Evolutionary conservation across 2,329 filamentous ascomycete species (phyloP).

Genomic region (Aschersonia sp.): DNA sequence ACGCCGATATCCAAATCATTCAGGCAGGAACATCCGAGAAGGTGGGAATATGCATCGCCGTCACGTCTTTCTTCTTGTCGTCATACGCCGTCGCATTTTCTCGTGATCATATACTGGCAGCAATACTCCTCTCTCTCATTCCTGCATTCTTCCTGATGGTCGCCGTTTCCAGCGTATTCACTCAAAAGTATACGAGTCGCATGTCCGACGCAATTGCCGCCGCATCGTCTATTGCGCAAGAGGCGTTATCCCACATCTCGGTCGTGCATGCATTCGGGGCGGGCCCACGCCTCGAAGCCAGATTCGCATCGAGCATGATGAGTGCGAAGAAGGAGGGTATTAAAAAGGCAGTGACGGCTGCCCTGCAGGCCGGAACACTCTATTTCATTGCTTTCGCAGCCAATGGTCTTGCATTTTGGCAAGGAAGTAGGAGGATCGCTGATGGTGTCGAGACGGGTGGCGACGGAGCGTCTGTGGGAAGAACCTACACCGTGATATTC

Average conservation of each 20-base stretch:
- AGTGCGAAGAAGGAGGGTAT: constrained; percentile 35
- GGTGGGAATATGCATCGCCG: constrained; percentile 49
- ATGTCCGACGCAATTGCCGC: constrained; percentile 39
- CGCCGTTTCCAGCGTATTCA: constrained; percentile 37
- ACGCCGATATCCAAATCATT: constrained; percentile 50
- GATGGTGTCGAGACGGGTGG: constrained; percentile 18
- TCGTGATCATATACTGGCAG: constrained; percentile 46
- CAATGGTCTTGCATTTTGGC: constrained; percentile 55
- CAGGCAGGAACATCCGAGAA: constrained; percentile 58
- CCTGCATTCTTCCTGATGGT: constrained; percentile 49
- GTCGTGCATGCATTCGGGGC: constrained; percentile 52
- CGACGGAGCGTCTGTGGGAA: constrained; percentile 25
- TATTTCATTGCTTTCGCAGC: constrained; percentile 56
- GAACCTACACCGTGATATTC: constrained; percentile 40
- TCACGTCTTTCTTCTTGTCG: constrained; percentile 50
- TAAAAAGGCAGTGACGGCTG: constrained; percentile 42
- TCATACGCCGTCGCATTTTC: constrained; percentile 55
- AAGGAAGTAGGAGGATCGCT: constrained; percentile 42
- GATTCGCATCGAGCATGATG: constrained; percentile 38
- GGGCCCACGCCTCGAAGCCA: constrained; percentile 40
- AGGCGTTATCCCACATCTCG: constrained; percentile 43
- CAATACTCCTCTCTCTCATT: constrained; percentile 47
- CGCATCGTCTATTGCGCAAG: constrained; percentile 48
- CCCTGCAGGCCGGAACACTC: constrained; percentile 42
- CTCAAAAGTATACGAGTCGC: constrained; percentile 32